Evolutionary conservation across 805 yeast species (phyloP), one percentile per base, ranked within the genome.

Genomic region (Cyberlindnera nakhonratchasimensis): DNA sequence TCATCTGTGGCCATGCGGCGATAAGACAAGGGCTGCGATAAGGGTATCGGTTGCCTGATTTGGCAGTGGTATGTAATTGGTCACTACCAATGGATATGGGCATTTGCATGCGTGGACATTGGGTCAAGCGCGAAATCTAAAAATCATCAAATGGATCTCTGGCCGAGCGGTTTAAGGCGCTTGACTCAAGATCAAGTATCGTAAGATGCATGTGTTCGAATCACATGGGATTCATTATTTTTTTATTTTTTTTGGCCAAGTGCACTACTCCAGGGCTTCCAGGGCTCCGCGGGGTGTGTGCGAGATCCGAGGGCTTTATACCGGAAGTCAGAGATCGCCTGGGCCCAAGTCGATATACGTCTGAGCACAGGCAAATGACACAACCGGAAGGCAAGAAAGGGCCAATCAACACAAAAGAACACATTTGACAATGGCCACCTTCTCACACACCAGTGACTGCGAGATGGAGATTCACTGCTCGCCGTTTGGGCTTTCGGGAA

Each of bases 401-500:
- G 12, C 26, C 26, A 23, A 23, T 23, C n/a, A n/a, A n/a, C n/a
- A n/a, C n/a, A 23, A 23, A 9, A 23, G 11, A 23, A 23, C 26
- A 8, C 26, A 23, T 23, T 9, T 9, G 4, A 19, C 12, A 34
- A 44, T 44, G 48, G 42, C 44, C 13, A 44, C 59, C 1, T 74
- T 72, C 57, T 65, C 67, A 37, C 71, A 64, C 48, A 72, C 78
- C 39, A 71, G 71, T 46, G 72, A 69, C 45, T 74, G 79, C 49
- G 77, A 72, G 26, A 53, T 75, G 19, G 80, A 75, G 48, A 69
- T 74, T 20, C 79, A 75, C 56, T 74, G 79, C 52, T 74, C 79
- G 2, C 80, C 80, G 3, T 75, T 75, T 53, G 80, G 80, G 12
- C 64, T 75, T 17, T 66, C 74, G 26, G 80, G 80, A 12, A 53